A percentile compares a stretch with the other conserved stretches of the same genome.
Evolutionary conservation across 495 filamentous ascomycete genomes (phyloP).

Genomic region (Podospora australis): DNA sequence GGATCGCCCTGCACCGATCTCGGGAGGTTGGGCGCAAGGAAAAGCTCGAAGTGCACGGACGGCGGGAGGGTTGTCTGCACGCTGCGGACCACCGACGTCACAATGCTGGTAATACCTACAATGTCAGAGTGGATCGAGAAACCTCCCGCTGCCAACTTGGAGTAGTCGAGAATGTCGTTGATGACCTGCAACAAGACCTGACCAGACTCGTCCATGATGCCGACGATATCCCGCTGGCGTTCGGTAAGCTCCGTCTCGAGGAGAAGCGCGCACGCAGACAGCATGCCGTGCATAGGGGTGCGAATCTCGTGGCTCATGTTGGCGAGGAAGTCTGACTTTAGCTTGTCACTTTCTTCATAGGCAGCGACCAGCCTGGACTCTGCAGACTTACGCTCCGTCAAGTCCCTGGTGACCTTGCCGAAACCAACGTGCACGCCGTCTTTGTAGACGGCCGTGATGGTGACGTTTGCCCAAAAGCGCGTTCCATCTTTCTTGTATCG

Average conservation of each 20-base stretch:
- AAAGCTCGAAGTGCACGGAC: constrained; percentile 28
- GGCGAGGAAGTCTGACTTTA: constrained; percentile 63
- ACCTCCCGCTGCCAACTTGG: constrained; percentile 40
- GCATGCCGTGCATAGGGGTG: constrained; percentile 49
- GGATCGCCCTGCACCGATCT: constrained; percentile 39
- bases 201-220: constrained; percentile 44
- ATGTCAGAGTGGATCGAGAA: constrained; percentile 41
- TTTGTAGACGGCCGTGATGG: constrained; percentile 56
- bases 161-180: constrained; percentile 49
- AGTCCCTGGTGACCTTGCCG: constrained; percentile 58
- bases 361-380: constrained; percentile 53
- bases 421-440: constrained; percentile 55
- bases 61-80: constrained; percentile 31
- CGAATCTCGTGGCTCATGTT: constrained; percentile 53
- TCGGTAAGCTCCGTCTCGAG: constrained; percentile 33
- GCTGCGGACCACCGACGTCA: constrained; percentile 48
- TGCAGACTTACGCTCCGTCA: constrained; percentile 55
- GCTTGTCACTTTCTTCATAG: constrained; percentile 57
- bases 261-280: constrained; percentile 40
- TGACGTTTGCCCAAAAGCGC: constrained; percentile 62
- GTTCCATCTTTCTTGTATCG: constrained; percentile 56
- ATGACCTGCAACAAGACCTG: constrained; percentile 43
- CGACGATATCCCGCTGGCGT: constrained; percentile 39
- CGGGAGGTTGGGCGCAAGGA: constrained; percentile 36
- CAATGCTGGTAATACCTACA: constrained; percentile 39